Conservation (phyloP, 805 yeast genomes). For the Torulaspora franciscae region DNA sequence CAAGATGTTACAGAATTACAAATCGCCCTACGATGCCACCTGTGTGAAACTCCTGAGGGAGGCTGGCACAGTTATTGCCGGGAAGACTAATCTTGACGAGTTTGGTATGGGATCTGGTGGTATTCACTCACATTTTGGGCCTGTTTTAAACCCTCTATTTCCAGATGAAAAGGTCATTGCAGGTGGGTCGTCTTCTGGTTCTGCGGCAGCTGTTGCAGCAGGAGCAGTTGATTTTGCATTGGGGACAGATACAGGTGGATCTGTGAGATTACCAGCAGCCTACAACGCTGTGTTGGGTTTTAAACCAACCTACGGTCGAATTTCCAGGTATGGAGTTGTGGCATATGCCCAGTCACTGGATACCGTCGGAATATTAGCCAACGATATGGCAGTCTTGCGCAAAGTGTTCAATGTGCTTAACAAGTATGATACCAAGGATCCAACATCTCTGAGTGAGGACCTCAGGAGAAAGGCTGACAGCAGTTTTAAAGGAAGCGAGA, state of each 20-base stretch:
- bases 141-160: conserved; percentile 52
- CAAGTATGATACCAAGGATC: conserved; percentile 66
- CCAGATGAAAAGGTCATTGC: conserved; percentile 40
- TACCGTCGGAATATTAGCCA: conserved; percentile 81
- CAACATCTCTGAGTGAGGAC: conserved; percentile 52
- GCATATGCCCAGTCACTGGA: conserved; percentile 93
- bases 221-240: conserved; percentile 61
- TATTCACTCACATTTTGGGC: conserved; percentile 51
- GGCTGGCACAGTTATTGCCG: conserved; percentile 54
- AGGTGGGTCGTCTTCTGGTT: conserved; percentile 97
- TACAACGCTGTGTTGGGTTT: conserved; percentile 80
- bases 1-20: conserved; percentile 49
- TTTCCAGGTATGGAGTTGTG: conserved; percentile 87
- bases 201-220: conserved; percentile 86
- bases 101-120: conserved; percentile 94
- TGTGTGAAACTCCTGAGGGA: conserved; percentile 50
- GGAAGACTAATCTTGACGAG: conserved; percentile 91
- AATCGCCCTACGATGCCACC: conserved; percentile 80
- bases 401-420: conserved; percentile 55
- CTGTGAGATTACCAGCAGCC: conserved; percentile 87
- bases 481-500: conserved; percentile 12
- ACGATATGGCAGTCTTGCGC: conserved; percentile 41
- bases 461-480: conserved; percentile 33
- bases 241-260: conserved; percentile 98
- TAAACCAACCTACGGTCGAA: conserved; percentile 89